Evolutionary conservation across 2,329 filamentous ascomycete genomes (phyloP).

Genomic region (Myrmaecium sp.): DNA sequence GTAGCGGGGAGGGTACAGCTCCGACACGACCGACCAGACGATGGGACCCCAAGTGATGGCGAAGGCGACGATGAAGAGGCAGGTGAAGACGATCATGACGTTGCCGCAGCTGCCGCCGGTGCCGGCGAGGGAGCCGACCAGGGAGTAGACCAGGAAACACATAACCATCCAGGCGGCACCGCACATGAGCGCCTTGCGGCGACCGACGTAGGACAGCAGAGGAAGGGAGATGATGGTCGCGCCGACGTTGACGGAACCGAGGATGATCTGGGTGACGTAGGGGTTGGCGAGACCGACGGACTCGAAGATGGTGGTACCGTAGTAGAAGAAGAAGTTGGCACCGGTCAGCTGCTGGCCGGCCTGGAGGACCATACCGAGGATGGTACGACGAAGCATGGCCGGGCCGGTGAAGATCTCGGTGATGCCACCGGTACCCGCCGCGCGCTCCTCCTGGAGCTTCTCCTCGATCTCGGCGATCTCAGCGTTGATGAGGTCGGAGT

Average conservation of each 20-base stretch:
- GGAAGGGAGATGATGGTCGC: slow-evolving; percentile 30
- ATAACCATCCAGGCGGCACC: slow-evolving; percentile 33
- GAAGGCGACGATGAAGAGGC: slow-evolving; percentile 49
- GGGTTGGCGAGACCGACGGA: slow-evolving; percentile 24
- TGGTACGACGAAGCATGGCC: slow-evolving; percentile 48
- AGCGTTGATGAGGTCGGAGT: slow-evolving; percentile 35
- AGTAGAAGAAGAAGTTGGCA: slow-evolving; percentile 49
- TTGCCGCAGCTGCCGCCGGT: slow-evolving; percentile 29
- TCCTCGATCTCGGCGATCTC: slow-evolving; percentile 39
- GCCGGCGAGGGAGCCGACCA: slow-evolving; percentile 28
- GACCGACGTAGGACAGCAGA: slow-evolving; percentile 29
- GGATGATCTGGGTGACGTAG: slow-evolving; percentile 30
- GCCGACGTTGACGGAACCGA: slow-evolving; percentile 31
- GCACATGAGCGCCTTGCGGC: slow-evolving; percentile 27
- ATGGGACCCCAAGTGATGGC: slow-evolving; percentile 55
- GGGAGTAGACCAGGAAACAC: slow-evolving; percentile 41
- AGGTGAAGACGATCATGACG: slow-evolving; percentile 50
- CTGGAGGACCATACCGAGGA: slow-evolving; percentile 38
- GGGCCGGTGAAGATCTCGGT: slow-evolving; percentile 48
- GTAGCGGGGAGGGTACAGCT: slow-evolving; percentile 45
- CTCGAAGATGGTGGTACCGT: slow-evolving; percentile 29
- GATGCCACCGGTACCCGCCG: slow-evolving; percentile 17
- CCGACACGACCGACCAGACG: slow-evolving; percentile 52
- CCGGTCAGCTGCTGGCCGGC: slow-evolving; percentile 53
- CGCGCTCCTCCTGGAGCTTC: slow-evolving; percentile 37